Conservation (phyloP, 768 basidiomycete genomes). For the Neoboletus subvelutipes region DNA sequence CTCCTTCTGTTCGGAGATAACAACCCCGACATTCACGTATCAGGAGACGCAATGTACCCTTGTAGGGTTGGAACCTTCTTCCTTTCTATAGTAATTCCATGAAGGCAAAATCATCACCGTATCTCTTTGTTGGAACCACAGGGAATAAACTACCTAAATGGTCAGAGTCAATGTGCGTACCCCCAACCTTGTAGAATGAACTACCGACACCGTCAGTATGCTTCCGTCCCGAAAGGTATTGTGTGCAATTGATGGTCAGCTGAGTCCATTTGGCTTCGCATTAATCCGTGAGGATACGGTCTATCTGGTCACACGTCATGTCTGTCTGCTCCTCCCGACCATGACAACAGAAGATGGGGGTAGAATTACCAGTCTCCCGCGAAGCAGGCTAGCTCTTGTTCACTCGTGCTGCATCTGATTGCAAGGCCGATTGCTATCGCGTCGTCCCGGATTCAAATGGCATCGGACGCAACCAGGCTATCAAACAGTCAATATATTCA, state of each 20-base stretch:
- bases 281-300: not conserved
- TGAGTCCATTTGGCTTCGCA: not conserved
- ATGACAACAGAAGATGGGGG: not conserved
- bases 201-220: not conserved
- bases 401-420: not conserved
- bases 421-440: not conserved
- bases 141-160: not conserved
- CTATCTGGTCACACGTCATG: not conserved
- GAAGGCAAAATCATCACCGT: not conserved
- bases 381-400: not conserved
- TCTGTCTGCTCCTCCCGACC: not conserved
- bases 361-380: not conserved
- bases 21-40: conserved; percentile 16
- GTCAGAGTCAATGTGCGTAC: not conserved
- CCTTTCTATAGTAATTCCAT: not conserved
- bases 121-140: not conserved
- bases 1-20: conserved; percentile 11
- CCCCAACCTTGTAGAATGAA: not conserved
- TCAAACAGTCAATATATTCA: not conserved
- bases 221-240: not conserved
- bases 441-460: not conserved
- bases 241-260: not conserved
- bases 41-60: conserved; percentile 8
- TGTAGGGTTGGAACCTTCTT: not conserved
- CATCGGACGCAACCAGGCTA: not conserved